Evolutionary conservation across 2,329 filamentous ascomycete species (phyloP).

Genomic region (Diaporthe sp.): DNA sequence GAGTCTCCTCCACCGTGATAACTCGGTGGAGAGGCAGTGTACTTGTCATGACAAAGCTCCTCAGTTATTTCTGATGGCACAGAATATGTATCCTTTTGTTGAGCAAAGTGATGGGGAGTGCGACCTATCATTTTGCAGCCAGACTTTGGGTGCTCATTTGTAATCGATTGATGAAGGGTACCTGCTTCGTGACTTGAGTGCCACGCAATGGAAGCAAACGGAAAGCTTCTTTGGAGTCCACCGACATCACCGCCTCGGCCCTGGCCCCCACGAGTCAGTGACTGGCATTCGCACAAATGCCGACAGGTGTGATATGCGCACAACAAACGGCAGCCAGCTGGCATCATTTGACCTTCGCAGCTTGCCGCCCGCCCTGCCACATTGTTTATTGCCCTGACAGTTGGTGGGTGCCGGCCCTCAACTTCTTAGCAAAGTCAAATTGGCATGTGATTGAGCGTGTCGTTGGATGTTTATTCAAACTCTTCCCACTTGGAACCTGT

Average conservation of each 20-base stretch:
- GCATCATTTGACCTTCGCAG: not conserved
- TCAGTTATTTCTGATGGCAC: no score
- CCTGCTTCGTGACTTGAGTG: not conserved
- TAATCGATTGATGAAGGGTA: not conserved
- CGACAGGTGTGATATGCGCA: not conserved
- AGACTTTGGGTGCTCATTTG: not conserved
- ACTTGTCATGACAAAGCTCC: not conserved
- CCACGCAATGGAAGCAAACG: no score
- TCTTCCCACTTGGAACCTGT: not conserved
- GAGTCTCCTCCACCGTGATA: not conserved
- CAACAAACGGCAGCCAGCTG: not conserved
- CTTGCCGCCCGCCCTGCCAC: not conserved
- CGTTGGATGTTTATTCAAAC: no score
- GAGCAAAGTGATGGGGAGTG: no score
- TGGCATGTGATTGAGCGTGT: no score
- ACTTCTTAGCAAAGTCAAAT: not conserved
- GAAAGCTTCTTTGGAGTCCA: no score
- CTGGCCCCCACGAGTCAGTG: not conserved
- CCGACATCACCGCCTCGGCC: no score
- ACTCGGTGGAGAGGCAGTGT: not conserved
- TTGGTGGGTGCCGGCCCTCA: not conserved
- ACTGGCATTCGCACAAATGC: not conserved
- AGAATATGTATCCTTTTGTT: no score
- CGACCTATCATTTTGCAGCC: no score
- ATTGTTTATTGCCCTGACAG: not conserved